Conservation (phyloP, 2,329 filamentous ascomycete species). For the Arthroderma uncinatum region DNA sequence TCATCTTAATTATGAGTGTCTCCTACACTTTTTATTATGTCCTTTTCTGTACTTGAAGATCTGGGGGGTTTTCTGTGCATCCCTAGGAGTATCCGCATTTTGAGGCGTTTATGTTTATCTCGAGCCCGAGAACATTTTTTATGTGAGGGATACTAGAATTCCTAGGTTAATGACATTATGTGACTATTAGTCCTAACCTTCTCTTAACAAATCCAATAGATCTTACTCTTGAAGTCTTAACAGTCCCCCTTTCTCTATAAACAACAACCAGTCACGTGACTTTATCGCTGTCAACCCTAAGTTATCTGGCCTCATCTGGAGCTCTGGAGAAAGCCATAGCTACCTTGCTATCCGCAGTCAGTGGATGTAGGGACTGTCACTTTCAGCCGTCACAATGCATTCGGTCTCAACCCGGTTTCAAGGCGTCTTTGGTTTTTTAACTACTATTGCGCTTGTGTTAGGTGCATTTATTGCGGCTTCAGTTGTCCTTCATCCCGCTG, state of each 20-base stretch:
- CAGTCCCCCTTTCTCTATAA: neutral
- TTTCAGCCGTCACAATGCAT: slow-evolving; percentile 55
- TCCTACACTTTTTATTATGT: neutral
- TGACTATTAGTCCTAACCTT: neutral
- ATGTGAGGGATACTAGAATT: neutral
- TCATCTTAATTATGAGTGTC: neutral
- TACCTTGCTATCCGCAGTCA: neutral
- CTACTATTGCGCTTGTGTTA: slow-evolving; percentile 75
- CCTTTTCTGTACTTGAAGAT: neutral
- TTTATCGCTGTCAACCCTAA: neutral
- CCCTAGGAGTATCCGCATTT: neutral
- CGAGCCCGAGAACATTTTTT: neutral
- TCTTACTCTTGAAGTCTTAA: neutral
- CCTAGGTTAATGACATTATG: neutral
- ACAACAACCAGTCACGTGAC: neutral
- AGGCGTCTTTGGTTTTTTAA: slow-evolving; percentile 96
- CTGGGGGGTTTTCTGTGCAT: neutral
- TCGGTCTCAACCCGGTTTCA: slow-evolving; percentile 75
- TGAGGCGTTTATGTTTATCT: neutral
- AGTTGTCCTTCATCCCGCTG: slow-evolving; percentile 50
- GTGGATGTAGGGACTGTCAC: neutral
- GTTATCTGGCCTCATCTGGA: slow-evolving; percentile 4
- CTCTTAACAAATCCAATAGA: neutral
- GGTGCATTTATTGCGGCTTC: slow-evolving; percentile 70
- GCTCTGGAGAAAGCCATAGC: neutral